Percentiles rank a stretch among this genome's conserved stretches.
Conservation (phyloP, 2,329 filamentous ascomycete genomes). For the Zymoseptoria passerinii region DNA sequence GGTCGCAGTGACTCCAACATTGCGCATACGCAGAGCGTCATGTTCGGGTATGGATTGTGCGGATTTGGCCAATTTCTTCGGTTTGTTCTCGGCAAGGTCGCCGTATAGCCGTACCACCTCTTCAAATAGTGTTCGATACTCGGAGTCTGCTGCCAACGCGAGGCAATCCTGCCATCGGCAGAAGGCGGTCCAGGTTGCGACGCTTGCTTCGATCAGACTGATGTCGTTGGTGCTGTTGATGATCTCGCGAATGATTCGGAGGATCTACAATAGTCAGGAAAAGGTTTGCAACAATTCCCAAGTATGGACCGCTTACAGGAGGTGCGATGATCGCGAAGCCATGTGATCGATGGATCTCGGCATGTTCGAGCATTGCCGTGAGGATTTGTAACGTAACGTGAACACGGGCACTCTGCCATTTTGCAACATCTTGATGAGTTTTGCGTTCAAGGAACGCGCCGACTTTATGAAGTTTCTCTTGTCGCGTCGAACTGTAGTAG, state of each 20-base stretch:
- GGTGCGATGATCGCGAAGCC: slow-evolving; percentile 83
- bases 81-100: slow-evolving; percentile 56
- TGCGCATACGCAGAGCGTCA: slow-evolving; percentile 57
- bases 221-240: slow-evolving; percentile 73
- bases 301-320: slow-evolving; percentile 9
- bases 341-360: slow-evolving; percentile 53
- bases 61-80: slow-evolving; percentile 27
- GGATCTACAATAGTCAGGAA: slow-evolving; percentile 47
- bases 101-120: slow-evolving; percentile 74
- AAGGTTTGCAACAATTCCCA: not conserved
- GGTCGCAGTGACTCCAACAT: slow-evolving; percentile 57
- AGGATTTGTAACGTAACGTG: slow-evolving; percentile 93
- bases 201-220: slow-evolving; percentile 83
- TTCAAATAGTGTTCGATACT: slow-evolving; percentile 74
- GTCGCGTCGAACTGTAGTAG: slow-evolving; percentile 90
- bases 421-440: slow-evolving; percentile 84
- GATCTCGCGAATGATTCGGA: slow-evolving; percentile 76
- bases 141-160: slow-evolving; percentile 74
- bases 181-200: slow-evolving; percentile 78
- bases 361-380: slow-evolving; percentile 81
- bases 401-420: slow-evolving; percentile 71
- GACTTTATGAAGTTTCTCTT: slow-evolving; percentile 94
- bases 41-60: slow-evolving; percentile 47
- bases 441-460: slow-evolving; percentile 91
- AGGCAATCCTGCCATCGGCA: slow-evolving; percentile 83